Conservation (phyloP, 257 asterid species). For the Plectranthus barbatus region DNA sequence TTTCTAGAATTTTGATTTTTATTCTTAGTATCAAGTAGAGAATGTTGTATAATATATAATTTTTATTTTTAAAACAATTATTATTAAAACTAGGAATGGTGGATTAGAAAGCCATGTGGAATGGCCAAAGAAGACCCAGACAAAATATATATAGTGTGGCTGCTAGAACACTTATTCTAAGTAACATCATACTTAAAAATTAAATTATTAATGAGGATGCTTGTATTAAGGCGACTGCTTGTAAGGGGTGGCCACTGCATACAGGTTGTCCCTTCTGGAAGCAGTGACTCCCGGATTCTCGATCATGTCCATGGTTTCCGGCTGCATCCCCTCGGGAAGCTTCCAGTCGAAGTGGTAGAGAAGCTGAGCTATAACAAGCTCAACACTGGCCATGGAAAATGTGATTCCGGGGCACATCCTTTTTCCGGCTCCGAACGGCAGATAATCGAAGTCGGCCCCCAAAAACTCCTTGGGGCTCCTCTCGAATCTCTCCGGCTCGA, state of each 20-base stretch:
- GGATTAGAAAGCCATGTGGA: too few relatives aligned
- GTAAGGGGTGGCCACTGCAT: background rate
- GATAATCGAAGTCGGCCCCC: background rate
- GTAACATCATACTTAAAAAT: too few relatives aligned
- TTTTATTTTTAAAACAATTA: too few relatives aligned
- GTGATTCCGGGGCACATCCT: constrained; percentile 15
- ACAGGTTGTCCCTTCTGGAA: background rate
- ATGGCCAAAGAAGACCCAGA: too few relatives aligned
- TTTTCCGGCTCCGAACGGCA: constrained; percentile 10
- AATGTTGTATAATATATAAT: too few relatives aligned
- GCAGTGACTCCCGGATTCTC: background rate
- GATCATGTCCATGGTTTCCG: background rate
- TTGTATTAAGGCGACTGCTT: background rate
- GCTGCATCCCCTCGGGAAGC: background rate
- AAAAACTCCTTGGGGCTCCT: constrained; percentile 6
- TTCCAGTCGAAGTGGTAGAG: constrained; percentile 5
- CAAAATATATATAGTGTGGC: too few relatives aligned
- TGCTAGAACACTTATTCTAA: too few relatives aligned
- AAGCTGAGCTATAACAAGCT: constrained; percentile 3
- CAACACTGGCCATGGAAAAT: background rate
- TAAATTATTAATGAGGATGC: too few relatives aligned
- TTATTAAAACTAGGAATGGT: too few relatives aligned
- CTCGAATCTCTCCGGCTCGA: constrained; percentile 20
- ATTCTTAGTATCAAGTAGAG: too few relatives aligned
- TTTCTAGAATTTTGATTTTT: too few relatives aligned